Percentiles rank a stretch among this genome's conserved stretches.
These are phyloP conservation scores for Fragosphaeria purpurea DNA, from an alignment of 2,329 filamentous ascomycete species.

Conservation along the genomic window DNA sequence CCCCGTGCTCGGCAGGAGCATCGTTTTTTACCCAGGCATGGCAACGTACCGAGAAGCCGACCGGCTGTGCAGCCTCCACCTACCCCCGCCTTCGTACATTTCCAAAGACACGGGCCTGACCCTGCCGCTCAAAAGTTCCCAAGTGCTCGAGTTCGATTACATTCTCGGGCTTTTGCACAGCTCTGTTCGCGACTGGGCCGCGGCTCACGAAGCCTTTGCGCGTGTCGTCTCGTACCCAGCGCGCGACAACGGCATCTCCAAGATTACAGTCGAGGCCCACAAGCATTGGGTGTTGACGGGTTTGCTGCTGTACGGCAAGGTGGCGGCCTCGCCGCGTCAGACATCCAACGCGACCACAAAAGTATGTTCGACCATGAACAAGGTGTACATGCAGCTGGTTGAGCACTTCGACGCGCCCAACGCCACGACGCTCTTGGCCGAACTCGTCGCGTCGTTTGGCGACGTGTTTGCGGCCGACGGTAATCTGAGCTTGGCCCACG, in stretches of 20 bases:
- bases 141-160: conserved; percentile 59
- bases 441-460: conserved; percentile 41
- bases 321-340: conserved; percentile 40
- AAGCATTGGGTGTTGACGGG: conserved; percentile 81
- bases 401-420: conserved; percentile 51
- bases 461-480: conserved; percentile 57
- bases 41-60: conserved; percentile 15
- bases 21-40: conserved; percentile 54
- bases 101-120: conserved; percentile 49
- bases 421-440: conserved; percentile 49
- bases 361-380: conserved; percentile 47
- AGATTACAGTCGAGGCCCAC: conserved; percentile 79
- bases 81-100: conserved; percentile 47
- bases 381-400: conserved; percentile 62
- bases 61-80: conserved; percentile 33
- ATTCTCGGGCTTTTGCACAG: conserved; percentile 60
- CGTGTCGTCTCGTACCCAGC: conserved; percentile 58
- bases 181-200: conserved; percentile 48
- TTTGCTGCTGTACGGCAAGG: conserved; percentile 58
- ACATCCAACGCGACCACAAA: conserved; percentile 44
- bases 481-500: conserved; percentile 60
- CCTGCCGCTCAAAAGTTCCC: conserved; percentile 36
- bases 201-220: conserved; percentile 52
- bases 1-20: conserved; percentile 52
- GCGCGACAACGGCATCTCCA: conserved; percentile 53